A percentile compares a stretch with the other conserved stretches of the same genome.
Evolutionary conservation across 2,329 filamentous ascomycete species (phyloP).

Genomic region (Pseudogymnoascus sp.): DNA sequence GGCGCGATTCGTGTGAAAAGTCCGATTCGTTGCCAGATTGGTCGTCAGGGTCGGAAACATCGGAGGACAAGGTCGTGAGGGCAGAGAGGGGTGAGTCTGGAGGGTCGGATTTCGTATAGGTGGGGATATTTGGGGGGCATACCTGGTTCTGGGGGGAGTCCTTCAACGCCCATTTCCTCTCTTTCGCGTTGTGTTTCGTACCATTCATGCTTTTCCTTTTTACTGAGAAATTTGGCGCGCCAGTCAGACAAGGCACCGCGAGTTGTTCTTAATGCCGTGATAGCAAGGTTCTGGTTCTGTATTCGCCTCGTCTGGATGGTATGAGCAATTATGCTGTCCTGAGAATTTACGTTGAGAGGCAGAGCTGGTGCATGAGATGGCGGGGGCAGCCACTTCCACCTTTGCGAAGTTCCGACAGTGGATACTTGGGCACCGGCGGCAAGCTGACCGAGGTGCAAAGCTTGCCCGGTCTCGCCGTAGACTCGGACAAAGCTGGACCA

Average conservation of each 20-base stretch:
- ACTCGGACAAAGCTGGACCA: neutral
- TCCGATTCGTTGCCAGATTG: constrained; percentile 1
- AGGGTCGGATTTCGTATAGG: neutral
- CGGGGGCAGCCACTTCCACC: neutral
- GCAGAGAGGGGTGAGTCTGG: neutral
- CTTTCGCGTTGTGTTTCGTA: neutral
- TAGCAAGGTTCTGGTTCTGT: neutral
- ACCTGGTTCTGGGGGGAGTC: neutral
- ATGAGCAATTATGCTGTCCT: neutral
- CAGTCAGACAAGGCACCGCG: neutral
- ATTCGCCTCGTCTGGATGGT: neutral
- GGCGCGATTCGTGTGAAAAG: neutral
- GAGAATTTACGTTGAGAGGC: neutral
- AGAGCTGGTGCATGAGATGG: neutral
- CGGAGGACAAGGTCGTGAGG: neutral
- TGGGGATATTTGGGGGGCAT: neutral
- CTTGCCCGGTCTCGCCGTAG: neutral
- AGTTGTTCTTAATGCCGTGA: neutral
- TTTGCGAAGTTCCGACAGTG: neutral
- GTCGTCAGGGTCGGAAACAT: neutral
- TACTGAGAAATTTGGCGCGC: neutral
- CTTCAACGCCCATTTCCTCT: neutral
- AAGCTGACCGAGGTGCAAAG: neutral
- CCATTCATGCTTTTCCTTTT: neutral
- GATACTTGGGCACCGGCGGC: neutral